Evolutionary conservation across 1,139 yeast genomes (phyloP).

Genomic region (Candida labiduridarum): DNA sequence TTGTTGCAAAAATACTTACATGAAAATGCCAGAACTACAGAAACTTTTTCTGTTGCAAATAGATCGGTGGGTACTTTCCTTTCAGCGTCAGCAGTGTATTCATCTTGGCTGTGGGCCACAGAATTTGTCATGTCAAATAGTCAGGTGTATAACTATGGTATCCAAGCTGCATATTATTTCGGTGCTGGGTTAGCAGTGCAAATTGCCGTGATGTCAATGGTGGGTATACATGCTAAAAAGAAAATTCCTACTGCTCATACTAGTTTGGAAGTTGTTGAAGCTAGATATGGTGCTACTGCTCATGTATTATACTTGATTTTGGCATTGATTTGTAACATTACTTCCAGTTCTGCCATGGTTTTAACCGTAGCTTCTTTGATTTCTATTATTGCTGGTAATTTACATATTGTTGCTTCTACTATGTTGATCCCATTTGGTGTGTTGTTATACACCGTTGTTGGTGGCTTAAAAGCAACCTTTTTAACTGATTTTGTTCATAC

Average conservation of each 20-base stretch:
- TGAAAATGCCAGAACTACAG: conserved; percentile 32
- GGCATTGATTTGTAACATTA: conserved; percentile 32
- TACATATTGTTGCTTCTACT: conserved; percentile 35
- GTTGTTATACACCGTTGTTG: conserved; percentile 38
- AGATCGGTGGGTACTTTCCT: conserved; percentile 29
- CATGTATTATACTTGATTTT: conserved; percentile 36
- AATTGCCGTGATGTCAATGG: conserved; percentile 29
- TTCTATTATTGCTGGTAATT: conserved; percentile 34
- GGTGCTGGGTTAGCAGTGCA: conserved; percentile 34
- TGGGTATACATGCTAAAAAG: conserved; percentile 34
- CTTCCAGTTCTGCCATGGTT: conserved; percentile 38
- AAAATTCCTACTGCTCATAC: conserved; percentile 34
- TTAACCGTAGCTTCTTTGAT: conserved; percentile 41
- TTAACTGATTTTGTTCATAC: conserved; percentile 40
- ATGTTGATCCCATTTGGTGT: conserved; percentile 43
- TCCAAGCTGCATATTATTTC: conserved; percentile 29
- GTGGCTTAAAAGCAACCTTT: conserved; percentile 45
- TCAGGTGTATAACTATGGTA: conserved; percentile 31
- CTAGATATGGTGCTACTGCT: conserved; percentile 31
- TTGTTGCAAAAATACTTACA: conserved; percentile 26
- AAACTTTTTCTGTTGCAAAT: conserved; percentile 33
- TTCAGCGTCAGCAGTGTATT: conserved; percentile 30
- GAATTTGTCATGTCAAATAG: conserved; percentile 30
- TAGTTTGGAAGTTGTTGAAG: conserved; percentile 30
- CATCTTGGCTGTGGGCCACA: conserved; percentile 36